Conservation (phyloP, 1,284 basidiomycete genomes). For the Ceratobasidium theobromae region DNA sequence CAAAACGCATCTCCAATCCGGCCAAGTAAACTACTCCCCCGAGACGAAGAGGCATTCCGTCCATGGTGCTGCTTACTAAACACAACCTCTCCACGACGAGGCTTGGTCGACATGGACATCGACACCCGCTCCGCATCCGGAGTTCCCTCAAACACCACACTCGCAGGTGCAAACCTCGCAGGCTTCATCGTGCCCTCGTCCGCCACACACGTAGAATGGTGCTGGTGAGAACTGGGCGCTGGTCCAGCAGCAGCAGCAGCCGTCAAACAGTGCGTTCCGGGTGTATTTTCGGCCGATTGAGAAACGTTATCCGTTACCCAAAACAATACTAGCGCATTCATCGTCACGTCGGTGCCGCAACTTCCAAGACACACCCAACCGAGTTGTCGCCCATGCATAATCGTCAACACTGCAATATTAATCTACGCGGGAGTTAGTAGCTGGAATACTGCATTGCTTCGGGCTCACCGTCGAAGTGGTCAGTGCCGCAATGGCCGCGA, state of each 20-base stretch:
- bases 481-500: slow-evolving; percentile 43
- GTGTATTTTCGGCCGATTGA: neutral
- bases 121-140: no score
- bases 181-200: no score
- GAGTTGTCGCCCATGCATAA: slow-evolving; percentile 53
- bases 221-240: no score
- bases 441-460: neutral
- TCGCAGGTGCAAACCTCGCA: no score
- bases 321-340: slow-evolving; percentile 49
- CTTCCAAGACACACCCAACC: slow-evolving; percentile 58
- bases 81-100: neutral
- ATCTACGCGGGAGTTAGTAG: slow-evolving; percentile 33
- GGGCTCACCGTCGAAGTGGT: slow-evolving; percentile 46
- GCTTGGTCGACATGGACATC: neutral
- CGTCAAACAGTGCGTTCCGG: neutral
- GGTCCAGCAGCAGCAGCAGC: neutral
- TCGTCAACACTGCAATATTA: slow-evolving; percentile 54
- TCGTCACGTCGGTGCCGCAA: slow-evolving; percentile 54
- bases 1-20: slow-evolving; percentile 18
- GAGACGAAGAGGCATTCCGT: neutral
- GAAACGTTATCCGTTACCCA: slow-evolving; percentile 43
- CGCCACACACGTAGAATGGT: no score
- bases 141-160: no score
- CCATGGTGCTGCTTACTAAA: neutral
- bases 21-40: neutral